Percentiles rank a stretch among this genome's conserved stretches.
Conservation (phyloP, 768 basidiomycete genomes). For the Auricularia heimuer region DNA sequence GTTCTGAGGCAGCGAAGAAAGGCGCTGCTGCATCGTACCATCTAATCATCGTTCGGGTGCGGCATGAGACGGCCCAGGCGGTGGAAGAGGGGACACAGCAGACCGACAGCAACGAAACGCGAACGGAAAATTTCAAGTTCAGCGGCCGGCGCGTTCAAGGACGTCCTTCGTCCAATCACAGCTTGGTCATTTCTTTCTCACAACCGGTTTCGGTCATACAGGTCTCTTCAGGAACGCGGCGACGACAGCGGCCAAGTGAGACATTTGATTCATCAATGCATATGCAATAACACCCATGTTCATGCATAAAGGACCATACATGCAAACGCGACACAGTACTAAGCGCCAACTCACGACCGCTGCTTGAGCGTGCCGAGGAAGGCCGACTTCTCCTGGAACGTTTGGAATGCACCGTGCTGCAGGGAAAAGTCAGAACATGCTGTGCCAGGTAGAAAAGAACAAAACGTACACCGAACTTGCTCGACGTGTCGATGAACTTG, state of each 20-base stretch:
- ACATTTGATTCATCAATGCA: background rate
- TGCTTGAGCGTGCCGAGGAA: conserved; percentile 90
- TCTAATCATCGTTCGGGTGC: conserved; percentile 1
- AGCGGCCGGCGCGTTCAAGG: background rate
- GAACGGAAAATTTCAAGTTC: background rate
- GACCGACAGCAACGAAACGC: background rate
- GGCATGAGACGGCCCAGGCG: background rate
- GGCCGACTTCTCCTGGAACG: conserved; percentile 88
- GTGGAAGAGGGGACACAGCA: background rate
- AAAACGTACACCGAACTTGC: conserved; percentile 83
- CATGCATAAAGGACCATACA: background rate
- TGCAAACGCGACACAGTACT: background rate
- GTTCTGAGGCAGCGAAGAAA: background rate
- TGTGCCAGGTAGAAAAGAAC: background rate
- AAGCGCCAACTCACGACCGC: conserved; percentile 43
- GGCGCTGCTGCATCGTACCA: conserved; percentile 1
- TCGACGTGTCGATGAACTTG: conserved; percentile 98
- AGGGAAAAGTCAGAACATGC: conserved; percentile 7
- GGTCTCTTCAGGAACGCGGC: background rate
- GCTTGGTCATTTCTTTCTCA: background rate
- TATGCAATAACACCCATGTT: background rate
- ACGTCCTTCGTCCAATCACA: background rate
- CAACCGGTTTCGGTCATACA: background rate
- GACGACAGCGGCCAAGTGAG: background rate
- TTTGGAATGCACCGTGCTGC: conserved; percentile 95